phyloP scores from a whole-genome alignment of 371 early-diverging fungal genomes.

The Ordospora pajunii region DNA sequence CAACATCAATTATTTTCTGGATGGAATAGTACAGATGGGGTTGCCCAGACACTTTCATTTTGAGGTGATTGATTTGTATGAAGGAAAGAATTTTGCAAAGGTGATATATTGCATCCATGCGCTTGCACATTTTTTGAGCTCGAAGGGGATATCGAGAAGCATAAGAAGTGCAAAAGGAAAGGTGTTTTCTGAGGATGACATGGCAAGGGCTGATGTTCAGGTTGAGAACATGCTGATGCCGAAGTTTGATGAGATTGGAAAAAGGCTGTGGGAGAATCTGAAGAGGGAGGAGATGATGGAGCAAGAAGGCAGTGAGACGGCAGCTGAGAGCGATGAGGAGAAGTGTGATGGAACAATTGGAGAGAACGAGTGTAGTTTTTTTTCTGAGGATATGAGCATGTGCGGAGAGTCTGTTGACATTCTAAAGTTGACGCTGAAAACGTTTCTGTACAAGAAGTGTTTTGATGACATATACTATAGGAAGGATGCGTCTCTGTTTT shows the following conservation, averaged over 20 bases:
- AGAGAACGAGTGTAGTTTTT: not conserved
- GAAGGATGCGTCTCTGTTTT: constrained; percentile 13
- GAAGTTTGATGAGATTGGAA: constrained; percentile 44
- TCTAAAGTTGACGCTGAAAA: constrained; percentile 16
- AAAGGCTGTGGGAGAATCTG: not conserved
- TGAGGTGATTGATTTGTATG: constrained; percentile 92
- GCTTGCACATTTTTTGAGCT: constrained; percentile 66
- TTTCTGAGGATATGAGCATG: not conserved
- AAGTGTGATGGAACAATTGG: not conserved
- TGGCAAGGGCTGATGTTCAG: constrained; percentile 50
- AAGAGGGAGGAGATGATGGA: not conserved
- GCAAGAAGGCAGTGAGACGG: not conserved
- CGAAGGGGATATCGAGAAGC: constrained; percentile 33
- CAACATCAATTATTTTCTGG: constrained; percentile 87
- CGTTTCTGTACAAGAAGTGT: constrained; percentile 20
- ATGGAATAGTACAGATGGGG: constrained; percentile 69
- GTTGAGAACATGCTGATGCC: constrained; percentile 44
- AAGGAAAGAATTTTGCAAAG: constrained; percentile 94
- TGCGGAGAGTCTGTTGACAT: not conserved
- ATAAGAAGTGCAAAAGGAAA: constrained; percentile 46
- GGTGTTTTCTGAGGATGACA: constrained; percentile 50
- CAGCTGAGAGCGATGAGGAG: not conserved
- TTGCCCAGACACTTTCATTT: constrained; percentile 84
- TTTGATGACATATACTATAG: constrained; percentile 44
- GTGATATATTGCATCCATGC: constrained; percentile 98